phyloP scores from a whole-genome alignment of 2,329 filamentous ascomycete genomes.

The Claviceps maximensis region DNA sequence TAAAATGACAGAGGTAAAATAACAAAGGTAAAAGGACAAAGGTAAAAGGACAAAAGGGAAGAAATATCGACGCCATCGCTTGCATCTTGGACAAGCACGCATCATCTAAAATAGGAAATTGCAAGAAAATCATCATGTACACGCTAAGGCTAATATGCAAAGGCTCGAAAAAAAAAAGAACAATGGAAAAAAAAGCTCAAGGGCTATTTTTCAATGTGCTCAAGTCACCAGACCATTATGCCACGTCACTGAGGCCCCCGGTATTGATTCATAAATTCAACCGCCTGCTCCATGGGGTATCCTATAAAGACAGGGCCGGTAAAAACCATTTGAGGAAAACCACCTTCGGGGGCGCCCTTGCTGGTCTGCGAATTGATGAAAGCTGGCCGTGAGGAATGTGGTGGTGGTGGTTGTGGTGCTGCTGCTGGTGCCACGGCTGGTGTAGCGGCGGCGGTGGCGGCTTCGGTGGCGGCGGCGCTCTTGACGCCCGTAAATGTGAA shows the following conservation, averaged over 20 bases:
- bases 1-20: not conserved
- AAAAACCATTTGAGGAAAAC: conserved; percentile 62
- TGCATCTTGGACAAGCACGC: conserved; percentile 6
- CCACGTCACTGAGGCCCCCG: conserved; percentile 19
- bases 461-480: conserved; percentile 4
- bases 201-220: no score
- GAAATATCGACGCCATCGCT: conserved; percentile 4
- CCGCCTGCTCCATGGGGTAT: conserved; percentile 73
- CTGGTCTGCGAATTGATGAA: conserved; percentile 35
- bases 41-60: not conserved
- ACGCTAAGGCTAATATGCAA: conserved; percentile 1
- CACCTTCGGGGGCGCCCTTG: conserved; percentile 17
- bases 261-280: conserved; percentile 55
- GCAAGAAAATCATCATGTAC: not conserved
- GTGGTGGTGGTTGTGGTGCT: no score
- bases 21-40: not conserved
- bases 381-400: conserved; percentile 26
- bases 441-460: not conserved
- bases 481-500: conserved; percentile 8
- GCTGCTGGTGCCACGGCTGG: conserved; percentile 4
- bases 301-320: conserved; percentile 91
- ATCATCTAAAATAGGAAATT: not conserved
- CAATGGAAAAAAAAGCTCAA: not conserved
- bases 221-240: no score
- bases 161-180: not conserved